Evolutionary conservation across 768 basidiomycete genomes (phyloP), one percentile per base, ranked within the genome.

Genomic region (Mycena alexandri): DNA sequence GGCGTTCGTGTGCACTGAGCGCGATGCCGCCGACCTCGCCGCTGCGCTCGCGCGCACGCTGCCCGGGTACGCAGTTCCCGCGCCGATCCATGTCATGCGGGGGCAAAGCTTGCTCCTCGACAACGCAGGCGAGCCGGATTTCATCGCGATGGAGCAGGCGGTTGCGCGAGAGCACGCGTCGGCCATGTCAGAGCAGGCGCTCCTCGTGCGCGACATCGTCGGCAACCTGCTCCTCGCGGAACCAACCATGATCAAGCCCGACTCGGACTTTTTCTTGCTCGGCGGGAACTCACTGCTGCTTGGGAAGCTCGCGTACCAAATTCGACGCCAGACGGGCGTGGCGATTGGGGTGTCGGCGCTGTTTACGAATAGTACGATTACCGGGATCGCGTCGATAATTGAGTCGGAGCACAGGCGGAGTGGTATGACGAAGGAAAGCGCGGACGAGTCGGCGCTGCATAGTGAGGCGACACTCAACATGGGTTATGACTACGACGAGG

Each of bases 261-360:
- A 78, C n/a, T 80, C 82, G 6, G 83, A 84, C 62, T 84, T 84
- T 70, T 84, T 84, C 70, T 64, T 83, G 1, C 71, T 84, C 29
- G 83, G 83, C 42, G 83, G 83, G n/a, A 83, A 79, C 68, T 85
- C 84, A 5, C 73, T 84, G 1, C 76, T 85, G 12, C 79, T 85
- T 14, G 84, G 84, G n/a, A 80, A 84, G 52, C 78, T 85, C 14
- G 76, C 80, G n/a, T 78, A 84, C 63, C 74, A 75, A 44, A 75
- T 85, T 50, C 80, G 84, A 10, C 79, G 81, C 61, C 78, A 76
- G 65, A 79, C 78, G 21, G 81, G 81, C 22, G 79, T 76, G 29
- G 77, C 72, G 42, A 56, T 85, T 33, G 76, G 75, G 19, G 78
- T 85, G 25, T 72, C 82, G 6, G 73, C 78, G 22, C 72, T 85